Conservation (phyloP, 2,329 filamentous ascomycete genomes). For the Fusarium sulawesiense region DNA sequence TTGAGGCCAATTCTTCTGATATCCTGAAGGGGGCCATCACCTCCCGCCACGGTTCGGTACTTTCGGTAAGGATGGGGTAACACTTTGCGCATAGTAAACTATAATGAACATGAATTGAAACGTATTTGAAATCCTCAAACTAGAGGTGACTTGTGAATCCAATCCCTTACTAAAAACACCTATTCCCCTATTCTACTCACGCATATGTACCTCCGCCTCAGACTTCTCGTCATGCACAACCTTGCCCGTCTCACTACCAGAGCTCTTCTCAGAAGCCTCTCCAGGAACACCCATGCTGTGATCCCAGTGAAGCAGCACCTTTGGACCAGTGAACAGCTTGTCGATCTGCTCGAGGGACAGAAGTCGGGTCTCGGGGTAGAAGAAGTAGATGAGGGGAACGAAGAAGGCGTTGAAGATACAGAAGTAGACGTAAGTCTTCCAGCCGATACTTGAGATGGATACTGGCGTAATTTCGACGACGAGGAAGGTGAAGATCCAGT, state of each 20-base stretch:
- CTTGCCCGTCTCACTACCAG: conserved; percentile 28
- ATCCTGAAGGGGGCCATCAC: too few relatives aligned
- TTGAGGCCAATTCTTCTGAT: too few relatives aligned
- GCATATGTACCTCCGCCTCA: conserved; percentile 16
- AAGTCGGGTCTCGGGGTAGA: conserved; percentile 61
- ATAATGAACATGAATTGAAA: not conserved
- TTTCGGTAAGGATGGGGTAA: too few relatives aligned
- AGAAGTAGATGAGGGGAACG: conserved; percentile 60
- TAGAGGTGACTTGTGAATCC: not conserved
- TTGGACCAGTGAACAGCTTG: conserved; percentile 50
- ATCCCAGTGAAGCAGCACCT: conserved; percentile 49
- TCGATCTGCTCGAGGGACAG: conserved; percentile 64
- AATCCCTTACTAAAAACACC: not conserved
- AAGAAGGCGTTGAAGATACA: conserved; percentile 52
- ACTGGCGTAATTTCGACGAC: conserved; percentile 55
- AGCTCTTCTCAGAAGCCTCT: conserved; percentile 38
- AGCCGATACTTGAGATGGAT: conserved; percentile 53
- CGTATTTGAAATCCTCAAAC: not conserved
- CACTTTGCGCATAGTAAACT: not conserved
- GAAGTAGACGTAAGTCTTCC: conserved; percentile 54
- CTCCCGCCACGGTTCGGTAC: not conserved
- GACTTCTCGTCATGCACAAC: conserved; percentile 40
- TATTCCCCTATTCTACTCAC: not conserved
- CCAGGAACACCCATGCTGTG: conserved; percentile 49
- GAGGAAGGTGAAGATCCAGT: conserved; percentile 53